Base-by-base conservation (phyloP, 2,329 filamentous ascomycete species). In the Botrytis hyacinthi region DNA sequence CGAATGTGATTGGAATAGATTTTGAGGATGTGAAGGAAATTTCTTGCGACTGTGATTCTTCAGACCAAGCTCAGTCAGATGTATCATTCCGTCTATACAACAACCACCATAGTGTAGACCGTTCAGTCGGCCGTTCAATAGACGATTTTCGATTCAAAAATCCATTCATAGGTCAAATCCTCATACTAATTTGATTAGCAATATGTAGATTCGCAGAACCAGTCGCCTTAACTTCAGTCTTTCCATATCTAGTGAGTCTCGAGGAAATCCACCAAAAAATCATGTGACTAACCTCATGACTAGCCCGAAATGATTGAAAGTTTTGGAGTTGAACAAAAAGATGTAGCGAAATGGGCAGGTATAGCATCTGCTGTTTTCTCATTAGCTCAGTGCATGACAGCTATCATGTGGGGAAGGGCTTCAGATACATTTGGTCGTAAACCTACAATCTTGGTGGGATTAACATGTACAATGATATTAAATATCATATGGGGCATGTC, bases 401-500 rank as follows among this genome's bases (percentile, higher is more conserved):
- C 91, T 29, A 88, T 95, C 2, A 84, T 89, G 1, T 95, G 93
- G 93, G 91, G 94, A 9, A 87, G 90, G 76, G 87, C 91, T 2
- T 93, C 94, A 0, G 96, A 98, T 81, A 84, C 83, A 61, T 89
- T 93, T 75, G 96, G 95, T 32, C 89, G 95, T 73, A 98, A 97
- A 80, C 92, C 92, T 0, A 88, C 92, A 57, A 93, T 98, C 74
- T 85, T 98, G 22, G 80, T 87, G 12, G 94, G 93, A 0, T 85
- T 96, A 29, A 81, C 90, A 54, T 92, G 88, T 78, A 97, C 94
- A 62, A 97, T 98, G 93, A 80, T 91, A 0, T 92, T 92, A 59
- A 94, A 92, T 77, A 78, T 98, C 32, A 76, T 94, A 35, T 98
- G 95, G 89, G 95, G 96, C 10, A 90, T 97, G 82, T 94, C 94